Conservation (phyloP, 148 eudicot species). For the Euryodendron excelsum region DNA sequence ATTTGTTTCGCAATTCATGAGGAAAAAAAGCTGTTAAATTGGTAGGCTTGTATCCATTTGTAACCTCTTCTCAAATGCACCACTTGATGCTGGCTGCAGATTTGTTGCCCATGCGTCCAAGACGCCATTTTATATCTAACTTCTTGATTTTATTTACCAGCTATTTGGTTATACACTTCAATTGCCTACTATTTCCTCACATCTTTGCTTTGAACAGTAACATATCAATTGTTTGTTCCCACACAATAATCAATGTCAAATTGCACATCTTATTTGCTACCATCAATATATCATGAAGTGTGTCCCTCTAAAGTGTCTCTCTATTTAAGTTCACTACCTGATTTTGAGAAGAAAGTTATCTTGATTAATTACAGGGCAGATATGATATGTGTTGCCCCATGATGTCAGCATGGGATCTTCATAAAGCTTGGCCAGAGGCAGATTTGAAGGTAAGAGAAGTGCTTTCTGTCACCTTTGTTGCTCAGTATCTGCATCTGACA, state of each 20-base stretch:
- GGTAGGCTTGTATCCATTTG: no score
- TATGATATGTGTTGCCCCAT: conserved; percentile 92
- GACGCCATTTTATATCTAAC: no score
- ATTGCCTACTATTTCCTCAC: neutral
- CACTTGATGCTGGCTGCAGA: no score
- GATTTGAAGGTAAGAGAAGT: conserved; percentile 58
- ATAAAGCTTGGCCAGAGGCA: conserved; percentile 98
- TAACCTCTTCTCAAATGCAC: no score
- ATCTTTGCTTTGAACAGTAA: neutral
- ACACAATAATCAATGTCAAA: neutral
- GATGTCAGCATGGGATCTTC: conserved; percentile 99
- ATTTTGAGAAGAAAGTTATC: neutral
- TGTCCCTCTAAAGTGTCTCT: neutral
- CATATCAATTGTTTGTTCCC: neutral
- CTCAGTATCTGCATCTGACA: neutral
- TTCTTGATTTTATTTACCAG: neutral
- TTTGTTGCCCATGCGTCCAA: no score
- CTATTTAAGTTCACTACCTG: neutral
- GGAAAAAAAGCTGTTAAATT: no score
- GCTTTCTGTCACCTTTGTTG: neutral
- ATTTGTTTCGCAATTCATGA: no score
- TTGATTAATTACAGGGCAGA: conserved; percentile 64
- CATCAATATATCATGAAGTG: neutral
- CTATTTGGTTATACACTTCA: neutral
- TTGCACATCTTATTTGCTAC: neutral